Evolutionary conservation across 495 filamentous ascomycete species (phyloP).

Genomic region (Penicillium taxi): DNA sequence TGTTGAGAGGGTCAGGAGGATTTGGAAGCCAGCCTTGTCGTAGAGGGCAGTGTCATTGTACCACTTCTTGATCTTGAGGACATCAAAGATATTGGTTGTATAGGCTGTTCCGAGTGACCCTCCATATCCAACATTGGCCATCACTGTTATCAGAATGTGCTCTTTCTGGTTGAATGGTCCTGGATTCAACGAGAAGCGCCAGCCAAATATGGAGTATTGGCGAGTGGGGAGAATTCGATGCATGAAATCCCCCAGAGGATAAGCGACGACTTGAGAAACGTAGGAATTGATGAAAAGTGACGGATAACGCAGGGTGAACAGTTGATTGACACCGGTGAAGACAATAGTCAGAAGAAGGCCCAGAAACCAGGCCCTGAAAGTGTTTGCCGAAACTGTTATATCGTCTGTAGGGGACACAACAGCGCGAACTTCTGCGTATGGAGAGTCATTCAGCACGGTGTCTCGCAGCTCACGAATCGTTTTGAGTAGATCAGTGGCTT

Average conservation of each 20-base stretch:
- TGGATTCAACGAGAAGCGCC: slow-evolving; percentile 40
- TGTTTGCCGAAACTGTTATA: slow-evolving; percentile 52
- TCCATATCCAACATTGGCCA: slow-evolving; percentile 34
- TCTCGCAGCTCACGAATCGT: slow-evolving; percentile 1
- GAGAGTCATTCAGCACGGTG: slow-evolving; percentile 21
- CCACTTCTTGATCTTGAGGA: slow-evolving; percentile 46
- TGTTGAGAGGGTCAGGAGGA: slow-evolving; percentile 27
- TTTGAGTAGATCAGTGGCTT: neutral
- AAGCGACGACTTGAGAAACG: slow-evolving; percentile 58
- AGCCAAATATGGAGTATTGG: slow-evolving; percentile 41
- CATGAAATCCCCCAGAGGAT: slow-evolving; percentile 43
- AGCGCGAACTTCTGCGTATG: slow-evolving; percentile 41
- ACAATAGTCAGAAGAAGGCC: slow-evolving; percentile 51
- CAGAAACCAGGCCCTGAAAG: slow-evolving; percentile 56
- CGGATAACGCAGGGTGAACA: slow-evolving; percentile 66
- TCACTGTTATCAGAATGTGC: slow-evolving; percentile 51
- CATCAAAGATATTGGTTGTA: slow-evolving; percentile 52
- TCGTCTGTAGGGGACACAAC: slow-evolving; percentile 39
- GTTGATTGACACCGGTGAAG: slow-evolving; percentile 53
- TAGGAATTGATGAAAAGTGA: slow-evolving; percentile 55
- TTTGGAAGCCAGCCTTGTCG: slow-evolving; percentile 33
- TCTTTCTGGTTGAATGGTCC: slow-evolving; percentile 46
- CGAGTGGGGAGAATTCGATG: slow-evolving; percentile 38
- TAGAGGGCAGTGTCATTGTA: slow-evolving; percentile 53
- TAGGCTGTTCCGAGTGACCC: slow-evolving; percentile 37